Evolutionary conservation across 345 rosid genomes (phyloP).

Genomic region (Populus deltoides): DNA sequence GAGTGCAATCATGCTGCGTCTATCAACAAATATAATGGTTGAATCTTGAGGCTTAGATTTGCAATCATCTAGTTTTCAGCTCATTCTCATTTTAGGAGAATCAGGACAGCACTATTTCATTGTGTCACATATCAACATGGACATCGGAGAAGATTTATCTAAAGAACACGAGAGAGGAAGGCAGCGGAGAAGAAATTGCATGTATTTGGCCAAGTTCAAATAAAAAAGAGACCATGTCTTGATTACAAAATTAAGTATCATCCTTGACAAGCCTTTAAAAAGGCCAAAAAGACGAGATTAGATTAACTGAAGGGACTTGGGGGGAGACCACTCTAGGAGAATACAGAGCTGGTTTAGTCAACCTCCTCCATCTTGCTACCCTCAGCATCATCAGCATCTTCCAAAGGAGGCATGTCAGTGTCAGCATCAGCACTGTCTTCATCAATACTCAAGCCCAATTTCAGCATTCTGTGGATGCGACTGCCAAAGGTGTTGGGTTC

Average conservation of each 20-base stretch:
- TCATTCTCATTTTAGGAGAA: too few species aligned
- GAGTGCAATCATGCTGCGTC: too few species aligned
- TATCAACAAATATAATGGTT: too few species aligned
- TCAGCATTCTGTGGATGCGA: slow-evolving; percentile 22
- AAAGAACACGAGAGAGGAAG: background rate
- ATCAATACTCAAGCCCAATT: slow-evolving; percentile 16
- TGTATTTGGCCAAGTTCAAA: background rate
- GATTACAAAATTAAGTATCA: background rate
- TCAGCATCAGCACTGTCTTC: slow-evolving; percentile 6
- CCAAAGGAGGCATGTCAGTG: slow-evolving; percentile 4
- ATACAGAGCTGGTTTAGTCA: background rate
- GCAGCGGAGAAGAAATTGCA: background rate
- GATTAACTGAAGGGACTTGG: background rate
- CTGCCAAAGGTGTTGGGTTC: slow-evolving; percentile 24
- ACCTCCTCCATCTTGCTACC: slow-evolving; percentile 25
- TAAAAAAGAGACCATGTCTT: background rate
- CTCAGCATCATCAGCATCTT: slow-evolving; percentile 17
- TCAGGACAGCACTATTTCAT: too few species aligned
- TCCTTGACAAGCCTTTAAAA: background rate
- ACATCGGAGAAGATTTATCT: background rate
- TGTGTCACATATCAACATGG: too few species aligned
- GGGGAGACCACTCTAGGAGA: background rate
- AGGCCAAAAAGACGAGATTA: background rate
- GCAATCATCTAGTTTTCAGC: too few species aligned
- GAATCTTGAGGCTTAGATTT: too few species aligned